Percentiles rank a stretch among this genome's conserved stretches.
phyloP scores from a whole-genome alignment of 169 alveolate genomes.

The Cryptosporidium meleagridis region DNA sequence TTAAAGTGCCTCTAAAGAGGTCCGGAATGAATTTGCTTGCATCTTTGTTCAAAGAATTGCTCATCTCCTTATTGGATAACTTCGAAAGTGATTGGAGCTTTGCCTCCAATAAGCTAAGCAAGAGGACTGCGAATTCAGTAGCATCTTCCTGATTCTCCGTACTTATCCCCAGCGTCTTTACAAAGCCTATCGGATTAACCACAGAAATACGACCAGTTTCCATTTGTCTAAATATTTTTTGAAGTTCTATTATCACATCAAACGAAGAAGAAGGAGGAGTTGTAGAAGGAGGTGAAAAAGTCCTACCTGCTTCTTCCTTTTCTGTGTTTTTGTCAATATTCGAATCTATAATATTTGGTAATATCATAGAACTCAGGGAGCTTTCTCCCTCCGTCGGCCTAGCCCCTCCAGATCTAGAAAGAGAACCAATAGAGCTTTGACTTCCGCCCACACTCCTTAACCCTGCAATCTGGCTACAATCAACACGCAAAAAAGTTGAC shows the following conservation, averaged over 20 bases:
- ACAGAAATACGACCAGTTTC: slow-evolving; percentile 51
- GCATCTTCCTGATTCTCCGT: slow-evolving; percentile 75
- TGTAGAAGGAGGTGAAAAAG: background rate
- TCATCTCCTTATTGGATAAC: background rate
- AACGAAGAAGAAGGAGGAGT: background rate
- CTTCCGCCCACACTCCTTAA: background rate
- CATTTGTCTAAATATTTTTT: slow-evolving; percentile 59
- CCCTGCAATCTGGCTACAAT: background rate
- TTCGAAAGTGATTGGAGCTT: slow-evolving; percentile 19
- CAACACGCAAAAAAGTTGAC: slow-evolving; percentile 36
- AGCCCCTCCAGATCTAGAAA: background rate
- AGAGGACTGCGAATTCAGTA: slow-evolving; percentile 56
- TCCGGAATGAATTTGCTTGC: slow-evolving; percentile 52
- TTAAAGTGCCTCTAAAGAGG: slow-evolving; percentile 55
- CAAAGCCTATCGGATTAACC: slow-evolving; percentile 55
- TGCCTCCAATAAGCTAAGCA: slow-evolving; percentile 47
- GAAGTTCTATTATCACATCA: slow-evolving; percentile 53
- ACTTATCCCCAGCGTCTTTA: slow-evolving; percentile 60
- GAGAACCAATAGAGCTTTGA: background rate
- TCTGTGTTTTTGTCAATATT: background rate
- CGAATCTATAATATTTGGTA: background rate
- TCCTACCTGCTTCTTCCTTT: background rate
- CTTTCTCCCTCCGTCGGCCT: slow-evolving; percentile 22
- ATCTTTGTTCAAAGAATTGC: background rate
- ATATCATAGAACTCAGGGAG: slow-evolving; percentile 38